These are phyloP conservation scores for Ganoderma boninense DNA, from an alignment of 1,284 basidiomycete genomes.

Conservation along the genomic window DNA sequence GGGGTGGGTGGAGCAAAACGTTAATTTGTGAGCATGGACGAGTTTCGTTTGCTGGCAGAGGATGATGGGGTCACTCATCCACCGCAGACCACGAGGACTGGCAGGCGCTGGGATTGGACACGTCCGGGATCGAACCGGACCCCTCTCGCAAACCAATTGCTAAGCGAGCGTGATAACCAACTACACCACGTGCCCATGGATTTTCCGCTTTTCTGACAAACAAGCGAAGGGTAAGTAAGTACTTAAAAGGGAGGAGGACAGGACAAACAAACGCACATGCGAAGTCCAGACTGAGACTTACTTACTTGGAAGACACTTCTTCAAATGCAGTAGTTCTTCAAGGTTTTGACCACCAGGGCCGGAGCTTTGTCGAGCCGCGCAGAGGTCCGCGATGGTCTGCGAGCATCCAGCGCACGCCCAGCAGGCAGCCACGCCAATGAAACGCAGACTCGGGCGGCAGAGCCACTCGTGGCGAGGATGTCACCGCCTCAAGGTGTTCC, in stretches of 20 bases:
- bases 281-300: too few species aligned
- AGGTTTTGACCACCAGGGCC: too few species aligned
- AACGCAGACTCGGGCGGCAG: too few species aligned
- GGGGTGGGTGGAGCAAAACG: too few species aligned
- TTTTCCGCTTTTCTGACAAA: neutral
- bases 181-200: conserved; percentile 31
- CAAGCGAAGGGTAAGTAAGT: too few species aligned
- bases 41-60: neutral
- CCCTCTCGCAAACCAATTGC: conserved; percentile 30
- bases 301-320: neutral
- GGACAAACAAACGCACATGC: neutral
- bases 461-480: neutral
- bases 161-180: conserved; percentile 37
- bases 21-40: too few species aligned
- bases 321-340: too few species aligned
- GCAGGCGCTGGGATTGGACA: conserved; percentile 19
- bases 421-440: neutral
- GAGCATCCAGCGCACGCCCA: too few species aligned
- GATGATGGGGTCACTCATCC: neutral
- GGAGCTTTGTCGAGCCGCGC: neutral
- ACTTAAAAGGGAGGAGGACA: neutral
- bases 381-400: neutral
- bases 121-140: conserved; percentile 33
- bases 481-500: neutral
- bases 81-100: too few species aligned